phyloP scores from a whole-genome alignment of 805 yeast species.

The Citeromyces nyonsensis region DNA sequence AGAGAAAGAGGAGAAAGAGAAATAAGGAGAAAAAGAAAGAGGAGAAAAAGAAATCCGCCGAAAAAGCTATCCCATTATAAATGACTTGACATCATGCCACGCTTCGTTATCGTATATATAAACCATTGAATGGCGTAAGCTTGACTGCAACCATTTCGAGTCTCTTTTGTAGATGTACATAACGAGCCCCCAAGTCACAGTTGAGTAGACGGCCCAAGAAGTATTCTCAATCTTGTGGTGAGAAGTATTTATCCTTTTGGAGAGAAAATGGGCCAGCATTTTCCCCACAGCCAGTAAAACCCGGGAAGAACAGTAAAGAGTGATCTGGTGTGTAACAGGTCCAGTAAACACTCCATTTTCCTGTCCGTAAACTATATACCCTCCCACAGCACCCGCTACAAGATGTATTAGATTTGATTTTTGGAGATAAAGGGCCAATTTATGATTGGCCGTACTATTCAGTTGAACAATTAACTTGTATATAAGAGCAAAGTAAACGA shows the following conservation, averaged over 20 bases:
- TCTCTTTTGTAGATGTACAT: slow-evolving; percentile 56
- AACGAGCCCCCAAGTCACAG: slow-evolving; percentile 56
- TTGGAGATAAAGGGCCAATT: background rate
- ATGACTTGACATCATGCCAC: slow-evolving; percentile 1
- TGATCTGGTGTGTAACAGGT: slow-evolving; percentile 52
- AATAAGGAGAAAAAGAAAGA: background rate
- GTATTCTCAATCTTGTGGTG: slow-evolving; percentile 10
- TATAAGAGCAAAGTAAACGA: slow-evolving; percentile 14
- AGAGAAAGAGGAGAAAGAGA: background rate
- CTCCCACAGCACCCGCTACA: slow-evolving; percentile 14
- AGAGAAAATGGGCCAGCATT: slow-evolving; percentile 17
- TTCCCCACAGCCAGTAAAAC: slow-evolving; percentile 49
- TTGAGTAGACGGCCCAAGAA: slow-evolving; percentile 47
- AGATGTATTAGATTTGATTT: slow-evolving; percentile 6
- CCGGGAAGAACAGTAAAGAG: slow-evolving; percentile 58
- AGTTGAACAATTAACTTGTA: slow-evolving; percentile 6
- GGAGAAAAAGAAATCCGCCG: background rate
- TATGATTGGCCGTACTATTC: background rate
- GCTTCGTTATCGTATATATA: slow-evolving; percentile 29
- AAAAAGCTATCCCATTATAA: slow-evolving; percentile 1
- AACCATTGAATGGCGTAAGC: slow-evolving; percentile 54
- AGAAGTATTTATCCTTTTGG: slow-evolving; percentile 6
- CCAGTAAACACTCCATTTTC: slow-evolving; percentile 5
- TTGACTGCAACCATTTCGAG: slow-evolving; percentile 44
- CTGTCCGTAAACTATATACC: slow-evolving; percentile 13